Conservation (phyloP, 176 grass and related monocot genomes). For the Puccinellia tenuiflora region DNA sequence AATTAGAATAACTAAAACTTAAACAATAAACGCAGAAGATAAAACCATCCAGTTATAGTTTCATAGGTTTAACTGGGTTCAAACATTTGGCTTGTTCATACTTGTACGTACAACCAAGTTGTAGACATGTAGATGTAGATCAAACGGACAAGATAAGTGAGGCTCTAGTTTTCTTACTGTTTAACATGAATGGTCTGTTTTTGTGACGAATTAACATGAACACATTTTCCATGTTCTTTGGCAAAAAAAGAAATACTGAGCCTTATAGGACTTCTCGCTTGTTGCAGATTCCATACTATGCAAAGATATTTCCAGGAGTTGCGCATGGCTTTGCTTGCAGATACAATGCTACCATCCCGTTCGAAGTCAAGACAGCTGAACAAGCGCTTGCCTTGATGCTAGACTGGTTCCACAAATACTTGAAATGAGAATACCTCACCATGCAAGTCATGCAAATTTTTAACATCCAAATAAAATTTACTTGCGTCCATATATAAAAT, state of each 20-base stretch:
- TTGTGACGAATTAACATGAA: too few species aligned
- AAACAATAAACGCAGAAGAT: background rate
- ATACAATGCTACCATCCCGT: slow-evolving; percentile 2
- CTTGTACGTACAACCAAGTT: background rate
- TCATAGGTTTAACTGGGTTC: background rate
- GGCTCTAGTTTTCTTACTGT: background rate
- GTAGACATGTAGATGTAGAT: background rate
- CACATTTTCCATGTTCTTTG: background rate
- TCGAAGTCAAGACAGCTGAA: slow-evolving; percentile 3
- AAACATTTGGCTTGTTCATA: background rate
- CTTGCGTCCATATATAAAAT: background rate
- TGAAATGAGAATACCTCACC: background rate
- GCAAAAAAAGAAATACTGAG: background rate
- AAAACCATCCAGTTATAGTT: background rate
- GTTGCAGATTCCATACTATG: slow-evolving; percentile 30
- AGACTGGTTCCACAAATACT: slow-evolving; percentile 23
- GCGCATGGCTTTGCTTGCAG: slow-evolving; percentile 9
- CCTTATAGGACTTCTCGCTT: background rate
- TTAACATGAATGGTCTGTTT: background rate
- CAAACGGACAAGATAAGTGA: background rate
- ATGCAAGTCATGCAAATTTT: background rate
- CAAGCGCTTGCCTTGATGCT: slow-evolving; percentile 13
- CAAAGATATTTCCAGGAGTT: slow-evolving; percentile 10
- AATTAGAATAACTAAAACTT: background rate
- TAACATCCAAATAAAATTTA: background rate